Conservation (phyloP, 176 grass and related monocot species). For the Cenchrus americanus region DNA sequence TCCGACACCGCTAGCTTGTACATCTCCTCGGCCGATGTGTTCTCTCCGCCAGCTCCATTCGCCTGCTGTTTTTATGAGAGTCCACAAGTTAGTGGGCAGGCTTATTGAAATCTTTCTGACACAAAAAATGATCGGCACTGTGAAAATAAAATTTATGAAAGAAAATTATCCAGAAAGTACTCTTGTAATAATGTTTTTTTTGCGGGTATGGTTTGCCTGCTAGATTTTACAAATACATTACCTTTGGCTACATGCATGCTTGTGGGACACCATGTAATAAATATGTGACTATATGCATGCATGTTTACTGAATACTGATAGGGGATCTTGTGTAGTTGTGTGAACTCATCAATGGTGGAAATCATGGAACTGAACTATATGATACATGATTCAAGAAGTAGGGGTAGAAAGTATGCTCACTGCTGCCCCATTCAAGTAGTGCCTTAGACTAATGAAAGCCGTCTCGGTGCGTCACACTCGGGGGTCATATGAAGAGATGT, state of each 20-base stretch:
- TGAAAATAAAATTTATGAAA: not conserved
- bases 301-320: no score
- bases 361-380: not conserved
- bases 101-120: not conserved
- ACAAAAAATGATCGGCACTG: not conserved
- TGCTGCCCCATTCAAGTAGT: not conserved
- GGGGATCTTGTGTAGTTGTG: not conserved
- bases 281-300: not conserved
- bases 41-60: not conserved
- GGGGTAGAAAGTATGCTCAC: not conserved
- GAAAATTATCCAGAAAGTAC: not conserved
- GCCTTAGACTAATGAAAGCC: not conserved
- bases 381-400: not conserved
- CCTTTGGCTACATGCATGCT: not conserved
- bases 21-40: constrained; percentile 46
- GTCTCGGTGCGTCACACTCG: not conserved
- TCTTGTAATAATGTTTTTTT: not conserved
- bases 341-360: not conserved
- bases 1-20: constrained; percentile 64
- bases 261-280: not conserved
- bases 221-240: not conserved
- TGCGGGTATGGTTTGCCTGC: not conserved
- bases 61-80: constrained; percentile 38
- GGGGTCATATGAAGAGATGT: not conserved
- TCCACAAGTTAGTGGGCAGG: not conserved